Evolutionary conservation across 768 basidiomycete genomes (phyloP), one percentile per base, ranked within the genome.

Genomic region (Leccinum subtestaceum): DNA sequence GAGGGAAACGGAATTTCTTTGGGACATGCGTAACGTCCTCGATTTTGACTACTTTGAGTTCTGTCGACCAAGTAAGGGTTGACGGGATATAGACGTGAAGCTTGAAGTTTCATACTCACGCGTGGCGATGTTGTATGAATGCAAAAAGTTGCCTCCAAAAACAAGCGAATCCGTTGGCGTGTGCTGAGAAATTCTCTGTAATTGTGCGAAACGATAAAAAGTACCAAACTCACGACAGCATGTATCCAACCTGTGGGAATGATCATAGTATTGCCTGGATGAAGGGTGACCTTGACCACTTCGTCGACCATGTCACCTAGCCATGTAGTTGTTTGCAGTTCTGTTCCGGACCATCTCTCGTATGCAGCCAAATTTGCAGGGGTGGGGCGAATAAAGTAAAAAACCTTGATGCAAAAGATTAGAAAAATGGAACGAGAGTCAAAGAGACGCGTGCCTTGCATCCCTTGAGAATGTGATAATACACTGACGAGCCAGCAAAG

Each of bases 181-280:
- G 73, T 92, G 87, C 90, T 96, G 65, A 34, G 59, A 45, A 46
- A 23, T 11, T 15, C 23, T 38, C 63, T 49, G 61, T 58, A n/a
- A 54, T 5, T 56, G 46, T 55, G 19, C 40, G 13, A 23, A 21
- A 53, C 15, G 6, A 46, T 34, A 12, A 53, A 53, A 34, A 46
- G 36, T 31, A 51, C 38, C 4, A 52, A 51, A 75, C 89, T 71
- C 71, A 96, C 95, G 43, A 99, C 96, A 11, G 94, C 93, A 70
- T 99, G 96, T 59, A 98, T 98, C 91, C 96, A 99, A 0, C 96
- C 96, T 1, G 93, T 88, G 2, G 96, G 94, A 55, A 97, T 95
- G 51, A 95, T 91, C 88, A 95, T 91, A 4, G 92, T 95, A 64
- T 93, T 92, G 8, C 92, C 93, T 25, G 81, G 78, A 21, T 77